Evolutionary conservation across 1,284 basidiomycete genomes (phyloP).

Genomic region (Boletellus deceptivus): DNA sequence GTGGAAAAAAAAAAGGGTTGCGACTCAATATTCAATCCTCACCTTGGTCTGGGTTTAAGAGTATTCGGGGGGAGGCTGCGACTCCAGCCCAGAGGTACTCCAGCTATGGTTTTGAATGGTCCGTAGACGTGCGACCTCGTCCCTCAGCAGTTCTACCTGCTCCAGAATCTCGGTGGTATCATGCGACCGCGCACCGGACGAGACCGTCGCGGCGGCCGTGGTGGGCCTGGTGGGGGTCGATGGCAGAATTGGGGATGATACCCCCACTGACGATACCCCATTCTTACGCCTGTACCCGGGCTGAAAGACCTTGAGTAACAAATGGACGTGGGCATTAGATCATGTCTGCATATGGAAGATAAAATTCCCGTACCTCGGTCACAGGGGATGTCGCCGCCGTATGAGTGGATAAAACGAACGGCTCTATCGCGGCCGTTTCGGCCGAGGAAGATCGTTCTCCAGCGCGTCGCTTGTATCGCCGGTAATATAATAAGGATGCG

Average conservation of each 20-base stretch:
- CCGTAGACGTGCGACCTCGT: constrained; percentile 11
- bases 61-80: background rate
- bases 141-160: constrained; percentile 13
- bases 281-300: background rate
- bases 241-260: background rate
- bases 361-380: no score
- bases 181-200: background rate
- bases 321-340: background rate
- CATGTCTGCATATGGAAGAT: no score
- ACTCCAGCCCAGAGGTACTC: background rate
- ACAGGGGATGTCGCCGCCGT: background rate
- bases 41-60: background rate
- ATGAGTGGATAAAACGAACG: background rate
- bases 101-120: constrained; percentile 30
- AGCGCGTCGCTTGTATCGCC: background rate
- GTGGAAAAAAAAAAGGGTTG: no score
- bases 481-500: constrained; percentile 1
- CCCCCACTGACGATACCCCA: background rate
- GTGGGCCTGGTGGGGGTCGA: background rate
- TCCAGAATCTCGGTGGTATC: background rate
- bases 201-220: no score
- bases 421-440: background rate
- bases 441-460: background rate
- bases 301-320: background rate
- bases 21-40: no score